phyloP scores from a whole-genome alignment of 2,329 filamentous ascomycete genomes.

The Aspergillus awamori region DNA sequence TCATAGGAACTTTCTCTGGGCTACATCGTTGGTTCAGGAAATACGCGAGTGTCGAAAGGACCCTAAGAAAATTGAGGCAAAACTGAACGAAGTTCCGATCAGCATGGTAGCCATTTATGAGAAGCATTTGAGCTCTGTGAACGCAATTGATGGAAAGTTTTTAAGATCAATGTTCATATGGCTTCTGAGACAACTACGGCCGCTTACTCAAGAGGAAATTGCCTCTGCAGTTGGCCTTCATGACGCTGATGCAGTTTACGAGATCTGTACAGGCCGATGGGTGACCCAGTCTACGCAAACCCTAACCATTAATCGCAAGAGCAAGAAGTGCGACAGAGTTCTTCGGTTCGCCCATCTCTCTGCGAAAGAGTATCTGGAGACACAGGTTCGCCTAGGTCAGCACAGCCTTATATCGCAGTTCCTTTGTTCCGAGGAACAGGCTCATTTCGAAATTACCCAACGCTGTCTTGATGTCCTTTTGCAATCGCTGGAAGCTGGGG shows the following conservation, averaged over 20 bases:
- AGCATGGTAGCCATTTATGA: neutral
- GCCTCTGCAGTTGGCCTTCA: neutral
- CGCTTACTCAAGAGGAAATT: neutral
- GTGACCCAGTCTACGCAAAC: neutral
- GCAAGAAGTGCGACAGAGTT: neutral
- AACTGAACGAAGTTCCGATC: neutral
- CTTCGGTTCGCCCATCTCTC: neutral
- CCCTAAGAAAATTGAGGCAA: neutral
- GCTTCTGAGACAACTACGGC: neutral
- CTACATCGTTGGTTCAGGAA: neutral
- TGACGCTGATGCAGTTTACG: neutral
- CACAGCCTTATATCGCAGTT: neutral
- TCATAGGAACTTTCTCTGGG: neutral
- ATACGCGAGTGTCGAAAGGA: neutral
- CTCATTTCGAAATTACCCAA: neutral
- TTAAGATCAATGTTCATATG: neutral
- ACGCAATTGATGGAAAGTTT: neutral
- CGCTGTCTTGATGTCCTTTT: neutral
- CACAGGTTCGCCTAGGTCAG: neutral
- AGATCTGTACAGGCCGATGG: neutral
- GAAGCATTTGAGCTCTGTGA: neutral
- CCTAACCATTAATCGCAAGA: neutral
- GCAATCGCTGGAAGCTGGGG: neutral
- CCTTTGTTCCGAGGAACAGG: neutral
- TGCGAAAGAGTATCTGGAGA: neutral